These are phyloP conservation scores for Sungouiozyma intestinalis DNA, from an alignment of 805 yeast genomes.

Conservation along the genomic window DNA sequence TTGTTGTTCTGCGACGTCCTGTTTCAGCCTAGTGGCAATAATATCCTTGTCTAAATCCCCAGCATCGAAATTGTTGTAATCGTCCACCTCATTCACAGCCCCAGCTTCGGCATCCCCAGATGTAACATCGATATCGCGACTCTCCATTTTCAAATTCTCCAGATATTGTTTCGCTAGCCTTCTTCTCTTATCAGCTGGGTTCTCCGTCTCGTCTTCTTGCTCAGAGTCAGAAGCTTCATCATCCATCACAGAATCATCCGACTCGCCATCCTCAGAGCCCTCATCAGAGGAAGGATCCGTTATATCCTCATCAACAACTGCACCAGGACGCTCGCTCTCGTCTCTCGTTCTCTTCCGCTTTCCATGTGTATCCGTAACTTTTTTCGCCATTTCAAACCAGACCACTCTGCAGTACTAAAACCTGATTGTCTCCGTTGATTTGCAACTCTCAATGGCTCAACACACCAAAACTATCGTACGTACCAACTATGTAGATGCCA, in stretches of 20 bases:
- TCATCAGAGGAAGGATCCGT: slow-evolving; percentile 42
- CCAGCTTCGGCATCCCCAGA: slow-evolving; percentile 8
- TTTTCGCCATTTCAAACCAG: background rate
- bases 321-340: slow-evolving; percentile 8
- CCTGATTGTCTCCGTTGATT: too few species aligned
- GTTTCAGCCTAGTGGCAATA: slow-evolving; percentile 65
- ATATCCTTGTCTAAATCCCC: slow-evolving; percentile 83
- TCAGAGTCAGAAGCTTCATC: slow-evolving; percentile 48
- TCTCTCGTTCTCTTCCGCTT: slow-evolving; percentile 16
- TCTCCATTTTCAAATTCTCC: slow-evolving; percentile 60
- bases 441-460: too few species aligned
- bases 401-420: background rate
- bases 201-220: slow-evolving; percentile 64
- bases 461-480: too few species aligned
- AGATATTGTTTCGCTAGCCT: slow-evolving; percentile 88
- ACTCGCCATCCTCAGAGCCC: slow-evolving; percentile 35
- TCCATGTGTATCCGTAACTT: background rate
- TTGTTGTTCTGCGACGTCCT: slow-evolving; percentile 82
- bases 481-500: too few species aligned
- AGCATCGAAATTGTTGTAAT: slow-evolving; percentile 64
- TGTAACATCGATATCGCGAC: slow-evolving; percentile 27
- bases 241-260: slow-evolving; percentile 27
- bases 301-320: slow-evolving; percentile 42
- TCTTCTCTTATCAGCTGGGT: slow-evolving; percentile 88
- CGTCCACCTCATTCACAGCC: slow-evolving; percentile 15